A percentile compares a stretch with the other conserved stretches of the same genome.
Conservation (phyloP, 129 eudicot species). For the Arctium lappa region DNA sequence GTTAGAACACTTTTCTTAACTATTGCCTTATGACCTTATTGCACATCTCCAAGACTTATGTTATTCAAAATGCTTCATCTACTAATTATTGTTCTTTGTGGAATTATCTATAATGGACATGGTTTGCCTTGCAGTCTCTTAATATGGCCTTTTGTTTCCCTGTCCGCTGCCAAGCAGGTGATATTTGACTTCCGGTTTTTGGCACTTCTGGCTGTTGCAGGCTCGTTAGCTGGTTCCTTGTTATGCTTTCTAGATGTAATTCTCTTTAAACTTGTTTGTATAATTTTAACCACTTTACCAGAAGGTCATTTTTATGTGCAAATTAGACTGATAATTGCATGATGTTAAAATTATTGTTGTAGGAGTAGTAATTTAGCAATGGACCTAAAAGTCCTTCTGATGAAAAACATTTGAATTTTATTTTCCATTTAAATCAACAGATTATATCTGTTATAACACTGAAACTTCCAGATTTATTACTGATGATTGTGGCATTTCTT, state of each 20-base stretch:
- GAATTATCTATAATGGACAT: background rate
- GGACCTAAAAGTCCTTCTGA: background rate
- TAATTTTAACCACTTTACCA: background rate
- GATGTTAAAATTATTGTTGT: background rate
- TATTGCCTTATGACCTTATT: background rate
- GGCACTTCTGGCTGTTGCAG: slow-evolving; percentile 91
- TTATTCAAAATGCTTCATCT: background rate
- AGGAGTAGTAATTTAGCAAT: background rate
- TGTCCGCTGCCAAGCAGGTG: slow-evolving; percentile 34
- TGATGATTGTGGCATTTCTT: background rate
- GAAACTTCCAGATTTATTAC: background rate
- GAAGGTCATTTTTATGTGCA: background rate
- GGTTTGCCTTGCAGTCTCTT: background rate
- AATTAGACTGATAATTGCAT: background rate
- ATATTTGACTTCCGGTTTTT: slow-evolving; percentile 89
- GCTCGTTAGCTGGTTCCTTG: slow-evolving; percentile 88
- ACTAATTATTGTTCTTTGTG: background rate
- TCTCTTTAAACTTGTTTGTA: background rate
- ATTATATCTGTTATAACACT: background rate
- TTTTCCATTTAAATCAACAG: background rate
- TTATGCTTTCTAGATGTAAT: slow-evolving; percentile 90
- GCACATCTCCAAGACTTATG: background rate
- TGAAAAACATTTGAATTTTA: background rate
- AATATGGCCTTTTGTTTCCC: background rate
- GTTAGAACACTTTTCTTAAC: background rate